Evolutionary conservation across 768 basidiomycete genomes (phyloP).

Genomic region (Boletus sp.): DNA sequence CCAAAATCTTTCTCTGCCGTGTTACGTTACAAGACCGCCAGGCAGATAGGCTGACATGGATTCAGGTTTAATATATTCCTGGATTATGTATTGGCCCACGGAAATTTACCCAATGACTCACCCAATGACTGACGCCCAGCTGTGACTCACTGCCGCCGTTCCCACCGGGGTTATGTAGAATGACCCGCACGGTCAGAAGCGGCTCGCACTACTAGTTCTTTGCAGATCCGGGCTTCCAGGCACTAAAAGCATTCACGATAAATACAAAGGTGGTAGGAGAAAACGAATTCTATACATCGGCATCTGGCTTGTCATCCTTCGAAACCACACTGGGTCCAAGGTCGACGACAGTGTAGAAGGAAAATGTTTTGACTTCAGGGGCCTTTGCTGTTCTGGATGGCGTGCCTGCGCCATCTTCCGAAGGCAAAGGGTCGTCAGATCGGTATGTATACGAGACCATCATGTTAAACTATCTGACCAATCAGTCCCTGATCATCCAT

Average conservation of each 20-base stretch:
- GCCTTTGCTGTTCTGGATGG: constrained; percentile 45
- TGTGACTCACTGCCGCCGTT: too few relatives aligned
- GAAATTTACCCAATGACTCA: too few relatives aligned
- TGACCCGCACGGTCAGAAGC: too few relatives aligned
- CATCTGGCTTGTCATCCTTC: constrained; percentile 46
- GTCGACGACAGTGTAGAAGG: constrained; percentile 84
- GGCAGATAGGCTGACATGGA: too few relatives aligned
- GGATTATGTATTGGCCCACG: too few relatives aligned
- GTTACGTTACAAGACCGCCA: too few relatives aligned
- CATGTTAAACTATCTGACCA: constrained; percentile 78
- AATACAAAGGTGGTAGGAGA: not conserved
- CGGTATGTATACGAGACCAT: constrained; percentile 92
- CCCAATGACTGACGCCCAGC: too few relatives aligned
- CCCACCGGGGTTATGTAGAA: too few relatives aligned
- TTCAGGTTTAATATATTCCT: too few relatives aligned
- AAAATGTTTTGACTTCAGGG: constrained; percentile 83
- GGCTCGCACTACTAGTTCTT: not conserved
- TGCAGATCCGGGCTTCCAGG: too few relatives aligned
- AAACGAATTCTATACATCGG: constrained; percentile 12
- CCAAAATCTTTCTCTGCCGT: too few relatives aligned
- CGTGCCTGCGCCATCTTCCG: constrained; percentile 56
- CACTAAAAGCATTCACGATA: too few relatives aligned
- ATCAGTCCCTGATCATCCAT: constrained; percentile 1
- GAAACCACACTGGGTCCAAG: constrained; percentile 69
- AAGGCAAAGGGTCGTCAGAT: constrained; percentile 77